phyloP scores from a whole-genome alignment of 1,284 basidiomycete genomes.

The Apiotrichum laibachii region DNA sequence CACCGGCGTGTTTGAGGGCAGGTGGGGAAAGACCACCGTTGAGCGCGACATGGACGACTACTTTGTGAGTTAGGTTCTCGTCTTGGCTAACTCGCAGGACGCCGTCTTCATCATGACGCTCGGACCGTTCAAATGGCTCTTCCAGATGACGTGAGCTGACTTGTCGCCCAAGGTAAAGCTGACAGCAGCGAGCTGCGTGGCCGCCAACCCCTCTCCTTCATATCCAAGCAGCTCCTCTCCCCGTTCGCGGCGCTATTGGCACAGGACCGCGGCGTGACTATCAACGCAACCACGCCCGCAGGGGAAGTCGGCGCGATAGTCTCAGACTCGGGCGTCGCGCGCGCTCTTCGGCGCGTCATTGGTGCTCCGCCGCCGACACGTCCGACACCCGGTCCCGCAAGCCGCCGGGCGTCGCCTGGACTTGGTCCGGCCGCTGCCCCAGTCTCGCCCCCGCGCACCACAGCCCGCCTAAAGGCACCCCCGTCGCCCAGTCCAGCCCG shows the following conservation, averaged over 20 bases:
- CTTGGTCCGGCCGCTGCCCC: no score
- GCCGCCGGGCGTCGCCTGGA: neutral
- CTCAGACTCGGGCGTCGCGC: slow-evolving; percentile 15
- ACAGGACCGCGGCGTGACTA: slow-evolving; percentile 21
- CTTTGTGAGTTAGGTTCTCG: slow-evolving; percentile 21
- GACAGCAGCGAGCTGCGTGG: slow-evolving; percentile 25
- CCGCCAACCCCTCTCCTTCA: slow-evolving; percentile 25
- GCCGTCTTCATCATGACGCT: slow-evolving; percentile 19
- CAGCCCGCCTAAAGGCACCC: neutral
- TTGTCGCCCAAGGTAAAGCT: neutral
- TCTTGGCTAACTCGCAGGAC: slow-evolving; percentile 16
- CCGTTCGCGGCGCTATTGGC: slow-evolving; percentile 29
- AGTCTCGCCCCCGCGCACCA: neutral
- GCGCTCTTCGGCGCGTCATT: slow-evolving; percentile 14
- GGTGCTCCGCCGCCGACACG: slow-evolving; percentile 12
- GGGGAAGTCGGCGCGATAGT: slow-evolving; percentile 16
- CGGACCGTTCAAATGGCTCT: slow-evolving; percentile 26
- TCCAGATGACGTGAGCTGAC: slow-evolving; percentile 29
- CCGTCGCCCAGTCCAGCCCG: neutral
- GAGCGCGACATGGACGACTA: slow-evolving; percentile 28
- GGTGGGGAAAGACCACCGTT: slow-evolving; percentile 23
- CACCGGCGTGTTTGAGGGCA: slow-evolving; percentile 19
- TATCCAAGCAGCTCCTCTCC: slow-evolving; percentile 32
- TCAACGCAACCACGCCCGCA: neutral
- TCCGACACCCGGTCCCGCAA: slow-evolving; percentile 8